Conservation (phyloP, 805 yeast species). For the Ogataea kodamae region DNA sequence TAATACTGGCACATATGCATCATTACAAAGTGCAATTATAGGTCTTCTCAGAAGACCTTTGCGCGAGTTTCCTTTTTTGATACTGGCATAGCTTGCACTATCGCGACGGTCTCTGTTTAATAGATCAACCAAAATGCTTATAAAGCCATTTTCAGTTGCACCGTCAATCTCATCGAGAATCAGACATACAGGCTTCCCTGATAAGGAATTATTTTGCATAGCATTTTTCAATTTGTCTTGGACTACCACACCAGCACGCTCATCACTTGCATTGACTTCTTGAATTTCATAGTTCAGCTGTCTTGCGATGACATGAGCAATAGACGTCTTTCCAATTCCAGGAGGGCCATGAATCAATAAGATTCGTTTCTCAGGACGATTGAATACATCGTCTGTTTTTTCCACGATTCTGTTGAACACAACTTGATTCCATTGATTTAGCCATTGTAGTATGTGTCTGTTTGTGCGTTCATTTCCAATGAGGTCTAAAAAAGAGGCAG, state of each 20-base stretch:
- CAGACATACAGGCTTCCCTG: slow-evolving; percentile 74
- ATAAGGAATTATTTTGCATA: slow-evolving; percentile 59
- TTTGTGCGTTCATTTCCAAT: slow-evolving; percentile 68
- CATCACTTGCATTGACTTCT: slow-evolving; percentile 86
- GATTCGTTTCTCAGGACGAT: slow-evolving; percentile 60
- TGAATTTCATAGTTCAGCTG: slow-evolving; percentile 77
- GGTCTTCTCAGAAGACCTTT: slow-evolving; percentile 62
- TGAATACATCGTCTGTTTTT: slow-evolving; percentile 42
- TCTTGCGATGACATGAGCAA: slow-evolving; percentile 77
- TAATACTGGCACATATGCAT: slow-evolving; percentile 69
- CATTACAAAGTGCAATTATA: slow-evolving; percentile 89
- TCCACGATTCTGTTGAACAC: slow-evolving; percentile 43
- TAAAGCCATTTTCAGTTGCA: slow-evolving; percentile 61
- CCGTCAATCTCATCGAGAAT: slow-evolving; percentile 91
- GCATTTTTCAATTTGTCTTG: slow-evolving; percentile 58
- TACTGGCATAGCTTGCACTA: slow-evolving; percentile 31
- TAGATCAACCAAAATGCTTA: slow-evolving; percentile 55
- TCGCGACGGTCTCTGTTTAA: slow-evolving; percentile 56
- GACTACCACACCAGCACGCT: slow-evolving; percentile 55
- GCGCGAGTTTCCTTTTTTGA: slow-evolving; percentile 24
- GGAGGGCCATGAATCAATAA: slow-evolving; percentile 87
- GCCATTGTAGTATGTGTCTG: slow-evolving; percentile 57
- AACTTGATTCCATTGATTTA: slow-evolving; percentile 61
- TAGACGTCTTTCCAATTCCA: slow-evolving; percentile 89
- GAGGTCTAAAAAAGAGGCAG: slow-evolving; percentile 58